phyloP scores from a whole-genome alignment of 305 asterid genomes.

The Lippia alba region DNA sequence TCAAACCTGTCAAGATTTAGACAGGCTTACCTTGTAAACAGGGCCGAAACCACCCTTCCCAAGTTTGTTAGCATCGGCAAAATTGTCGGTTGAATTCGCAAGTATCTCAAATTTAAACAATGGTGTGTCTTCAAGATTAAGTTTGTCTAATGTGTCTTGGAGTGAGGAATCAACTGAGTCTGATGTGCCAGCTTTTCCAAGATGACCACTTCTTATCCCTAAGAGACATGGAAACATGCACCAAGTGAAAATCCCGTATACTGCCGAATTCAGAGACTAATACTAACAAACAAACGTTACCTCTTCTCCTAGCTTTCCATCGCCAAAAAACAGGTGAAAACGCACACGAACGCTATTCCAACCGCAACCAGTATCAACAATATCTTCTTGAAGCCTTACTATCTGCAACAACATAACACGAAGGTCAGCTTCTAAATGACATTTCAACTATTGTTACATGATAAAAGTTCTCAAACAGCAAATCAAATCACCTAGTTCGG shows the following conservation, averaged over 20 bases:
- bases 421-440: background rate
- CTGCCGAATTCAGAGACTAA: constrained; percentile 2
- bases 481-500: constrained; percentile 46
- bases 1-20: background rate
- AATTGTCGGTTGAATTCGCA: constrained; percentile 46
- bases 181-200: background rate
- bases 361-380: constrained; percentile 24
- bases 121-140: constrained; percentile 47
- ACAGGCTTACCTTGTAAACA: constrained; percentile 50
- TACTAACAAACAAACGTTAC: constrained; percentile 23
- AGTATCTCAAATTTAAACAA: constrained; percentile 39
- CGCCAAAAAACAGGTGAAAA: constrained; percentile 34
- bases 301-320: constrained; percentile 38
- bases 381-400: constrained; percentile 13
- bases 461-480: no score
- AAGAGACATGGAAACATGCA: background rate
- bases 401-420: constrained; percentile 23
- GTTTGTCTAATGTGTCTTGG: constrained; percentile 34
- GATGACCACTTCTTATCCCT: constrained; percentile 22
- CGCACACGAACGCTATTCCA: constrained; percentile 17
- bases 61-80: constrained; percentile 46
- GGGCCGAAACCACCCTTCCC: constrained; percentile 66
- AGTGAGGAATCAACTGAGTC: constrained; percentile 17
- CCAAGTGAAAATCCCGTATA: constrained; percentile 6
- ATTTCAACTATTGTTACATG: no score